Percentiles rank a stretch among this genome's conserved stretches.
Evolutionary conservation across 2,329 filamentous ascomycete genomes (phyloP).

Genomic region (Pyrenochaeta sp.): DNA sequence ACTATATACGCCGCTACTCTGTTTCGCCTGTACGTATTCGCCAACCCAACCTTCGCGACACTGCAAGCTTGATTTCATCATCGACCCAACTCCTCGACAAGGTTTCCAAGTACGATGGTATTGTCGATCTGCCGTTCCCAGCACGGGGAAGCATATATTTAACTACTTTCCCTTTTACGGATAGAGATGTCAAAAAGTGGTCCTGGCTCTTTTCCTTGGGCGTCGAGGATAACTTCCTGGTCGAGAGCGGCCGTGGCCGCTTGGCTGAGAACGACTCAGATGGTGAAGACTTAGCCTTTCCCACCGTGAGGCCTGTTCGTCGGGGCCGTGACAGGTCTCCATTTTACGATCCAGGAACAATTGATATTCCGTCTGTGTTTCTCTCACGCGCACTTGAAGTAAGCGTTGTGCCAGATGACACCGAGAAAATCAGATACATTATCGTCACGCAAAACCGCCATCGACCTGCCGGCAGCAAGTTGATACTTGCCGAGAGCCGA

Average conservation of each 20-base stretch:
- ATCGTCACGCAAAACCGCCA: constrained; percentile 27
- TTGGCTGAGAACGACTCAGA: background rate
- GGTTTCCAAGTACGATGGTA: constrained; percentile 25
- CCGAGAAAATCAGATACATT: constrained; percentile 17
- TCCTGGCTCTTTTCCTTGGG: constrained; percentile 26
- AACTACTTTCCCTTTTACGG: constrained; percentile 34
- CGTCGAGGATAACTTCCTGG: constrained; percentile 25
- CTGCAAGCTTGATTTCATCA: constrained; percentile 10
- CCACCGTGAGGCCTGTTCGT: constrained; percentile 1
- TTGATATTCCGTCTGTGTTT: constrained; percentile 25
- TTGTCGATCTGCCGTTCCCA: constrained; percentile 26
- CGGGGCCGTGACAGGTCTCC: constrained; percentile 15
- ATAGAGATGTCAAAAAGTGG: constrained; percentile 35
- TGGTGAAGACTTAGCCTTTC: constrained; percentile 5
- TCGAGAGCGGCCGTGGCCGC: background rate
- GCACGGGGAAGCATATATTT: constrained; percentile 27
- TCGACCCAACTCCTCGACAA: constrained; percentile 24
- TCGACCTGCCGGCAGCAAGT: constrained; percentile 13
- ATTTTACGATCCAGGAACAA: constrained; percentile 7
- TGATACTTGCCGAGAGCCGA: constrained; percentile 33
- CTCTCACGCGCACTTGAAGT: constrained; percentile 32
- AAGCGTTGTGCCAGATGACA: constrained; percentile 22
- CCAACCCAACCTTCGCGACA: constrained; percentile 10
- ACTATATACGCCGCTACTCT: constrained; percentile 6
- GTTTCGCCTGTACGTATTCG: constrained; percentile 12